Base-by-base conservation (phyloP, 2,329 filamentous ascomycete genomes). In the Thielaviopsis musarum region DNA sequence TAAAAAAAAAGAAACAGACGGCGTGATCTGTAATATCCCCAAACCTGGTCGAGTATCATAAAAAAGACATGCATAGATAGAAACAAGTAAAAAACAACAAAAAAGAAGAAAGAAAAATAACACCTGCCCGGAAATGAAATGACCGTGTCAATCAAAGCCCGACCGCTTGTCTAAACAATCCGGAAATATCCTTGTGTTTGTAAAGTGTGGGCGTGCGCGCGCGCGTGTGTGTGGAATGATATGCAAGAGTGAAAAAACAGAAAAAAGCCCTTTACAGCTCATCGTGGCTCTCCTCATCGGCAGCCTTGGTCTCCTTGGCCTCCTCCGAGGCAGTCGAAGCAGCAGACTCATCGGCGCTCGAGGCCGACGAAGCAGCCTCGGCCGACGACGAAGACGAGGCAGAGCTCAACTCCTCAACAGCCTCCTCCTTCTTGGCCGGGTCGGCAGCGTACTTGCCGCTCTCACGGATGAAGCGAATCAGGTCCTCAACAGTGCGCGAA, bases 401-500 rank as follows among this genome's bases (percentile, higher is more conserved):
- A n/a, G 57, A 38, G 51, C 28, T 45, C 12, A 75, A 72, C 70
- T 84, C 77, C 66, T 80, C 78, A 61, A 76, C 75, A 41, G 73
- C 71, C 65, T 79, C 78, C 66, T 78, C 78, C 66, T 73, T 72
- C 66, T 75, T 73, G 65, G 77, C 75, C 59, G 77, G 73, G 67
- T 85, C 83, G 64, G 88, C 82, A 73, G 86, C 83, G 80, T 94
- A 81, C 75, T 90, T 93, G 74, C 93, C 93, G 72, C 93, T 95
- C 79, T 96, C 90, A 75, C 88, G 84, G 73, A 98, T 81, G 77
- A 98, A 98, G 68, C 85, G 80, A 69, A 88, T 85, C 62, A 98
- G 82, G 71, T 97, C 93, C 77, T 95, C 88, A 60, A 96, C 76
- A 59, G 89, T 93, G 69, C 93, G 89, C 65, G 85, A 81, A 67